Evolutionary conservation across 1,284 basidiomycete species (phyloP), one percentile per base, ranked within the genome.

Genomic region (Leccinum griseonigrum): DNA sequence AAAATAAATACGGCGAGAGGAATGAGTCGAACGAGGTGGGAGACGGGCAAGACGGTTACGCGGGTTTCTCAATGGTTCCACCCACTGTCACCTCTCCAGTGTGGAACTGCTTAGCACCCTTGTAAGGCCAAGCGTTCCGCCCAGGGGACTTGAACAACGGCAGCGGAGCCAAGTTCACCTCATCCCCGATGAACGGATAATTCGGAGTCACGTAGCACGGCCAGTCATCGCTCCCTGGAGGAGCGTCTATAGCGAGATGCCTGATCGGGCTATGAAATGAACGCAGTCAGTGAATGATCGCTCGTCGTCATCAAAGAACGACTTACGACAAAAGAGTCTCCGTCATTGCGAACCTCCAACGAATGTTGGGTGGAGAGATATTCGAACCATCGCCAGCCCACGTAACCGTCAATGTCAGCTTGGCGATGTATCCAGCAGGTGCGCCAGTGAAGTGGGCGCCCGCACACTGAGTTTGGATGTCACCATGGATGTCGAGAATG

Each of bases 371-470:
- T 9, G 29, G 51, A 8, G 51, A 31, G 31, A 53, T 53, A 2
- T 46, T 36, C 18, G 38, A 0, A 10, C 28, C 43, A 1, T 18
- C 8, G 10, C 66, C 65, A 29, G 40, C 56, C 65, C 64, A 66
- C 10, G 52, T 58, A 18, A 65, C 38, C 1, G 40, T 43, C 54
- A 65, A 22, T 2, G 54, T 65, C 8, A 76, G 73, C 2, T 60
- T 43, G 22, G 26, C 11, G 4, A 2, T 6, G 46, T 55, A 61
- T 1, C 59, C 53, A 11, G 58, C 11, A 28, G 6, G 18, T 28
- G 56, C 65, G 5, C 65, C 65, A 46, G 61, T 56, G 14, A 67
- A 66, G 59, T 66, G 61, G 52, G 56, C 64, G 4, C 61, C 65
- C 29, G 32, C 32, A 31, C 38, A 43, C 65, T 66, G 28, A 1